Evolutionary conservation across 2,329 filamentous ascomycete species (phyloP).

Genomic region (Venturia oleaginea): DNA sequence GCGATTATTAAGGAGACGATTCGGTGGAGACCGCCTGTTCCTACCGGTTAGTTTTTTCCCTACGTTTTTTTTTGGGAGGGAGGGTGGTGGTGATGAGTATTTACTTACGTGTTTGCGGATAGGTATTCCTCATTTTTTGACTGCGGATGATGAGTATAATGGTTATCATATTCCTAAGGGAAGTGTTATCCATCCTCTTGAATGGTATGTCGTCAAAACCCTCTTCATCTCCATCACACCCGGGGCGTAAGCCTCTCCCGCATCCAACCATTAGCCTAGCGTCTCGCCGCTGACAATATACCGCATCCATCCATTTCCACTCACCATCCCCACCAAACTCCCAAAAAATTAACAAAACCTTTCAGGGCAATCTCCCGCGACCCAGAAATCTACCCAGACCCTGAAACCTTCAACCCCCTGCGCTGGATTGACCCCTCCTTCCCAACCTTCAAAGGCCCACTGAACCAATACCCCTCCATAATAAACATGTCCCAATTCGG

Average conservation of each 20-base stretch:
- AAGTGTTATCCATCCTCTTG: constrained; percentile 34
- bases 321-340: neutral
- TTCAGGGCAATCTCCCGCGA: constrained; percentile 40
- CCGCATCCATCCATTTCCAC: neutral
- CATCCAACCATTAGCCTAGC: no score
- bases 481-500: constrained; percentile 47
- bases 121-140: constrained; percentile 46
- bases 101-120: neutral
- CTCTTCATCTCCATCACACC: neutral
- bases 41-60: constrained; percentile 22
- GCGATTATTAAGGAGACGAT: constrained; percentile 31
- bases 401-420: constrained; percentile 43
- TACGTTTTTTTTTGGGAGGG: neutral
- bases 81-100: neutral
- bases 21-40: constrained; percentile 37
- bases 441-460: constrained; percentile 45
- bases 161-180: constrained; percentile 51
- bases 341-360: constrained; percentile 15
- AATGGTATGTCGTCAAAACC: constrained; percentile 26
- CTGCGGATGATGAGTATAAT: constrained; percentile 48
- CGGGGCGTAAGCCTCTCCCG: neutral
- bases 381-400: constrained; percentile 40
- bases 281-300: no score
- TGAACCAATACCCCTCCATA: constrained; percentile 43
- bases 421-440: constrained; percentile 44